phyloP scores from a whole-genome alignment of 495 filamentous ascomycete species.

The Aspergillus nanangensis region DNA sequence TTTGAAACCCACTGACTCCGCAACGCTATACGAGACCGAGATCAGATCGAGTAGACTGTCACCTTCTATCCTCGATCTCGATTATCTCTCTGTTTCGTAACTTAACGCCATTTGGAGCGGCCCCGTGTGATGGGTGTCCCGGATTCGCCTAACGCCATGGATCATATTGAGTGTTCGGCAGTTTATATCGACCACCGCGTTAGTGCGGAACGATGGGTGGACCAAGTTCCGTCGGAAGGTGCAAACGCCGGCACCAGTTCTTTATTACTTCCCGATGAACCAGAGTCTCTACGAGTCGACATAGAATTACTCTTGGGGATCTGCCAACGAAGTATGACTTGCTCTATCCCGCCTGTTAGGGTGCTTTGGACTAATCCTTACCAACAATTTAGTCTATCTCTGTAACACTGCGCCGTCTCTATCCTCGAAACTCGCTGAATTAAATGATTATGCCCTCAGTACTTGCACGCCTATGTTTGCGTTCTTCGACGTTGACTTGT shows the following conservation, averaged over 20 bases:
- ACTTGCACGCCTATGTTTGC: conserved; percentile 70
- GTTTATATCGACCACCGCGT: conserved; percentile 80
- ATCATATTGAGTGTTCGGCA: conserved; percentile 67
- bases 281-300: conserved; percentile 46
- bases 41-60: conserved; percentile 8
- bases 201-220: conserved; percentile 56
- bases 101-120: conserved; percentile 10
- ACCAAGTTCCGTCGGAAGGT: conserved; percentile 31
- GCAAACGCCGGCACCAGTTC: conserved; percentile 19
- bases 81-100: conserved; percentile 8
- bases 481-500: conserved; percentile 61
- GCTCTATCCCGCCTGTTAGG: background rate
- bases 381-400: conserved; percentile 55
- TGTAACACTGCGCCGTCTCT: conserved; percentile 69
- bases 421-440: conserved; percentile 60
- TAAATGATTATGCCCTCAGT: conserved; percentile 58
- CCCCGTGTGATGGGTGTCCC: conserved; percentile 14
- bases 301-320: conserved; percentile 44
- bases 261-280: conserved; percentile 37
- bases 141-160: conserved; percentile 46
- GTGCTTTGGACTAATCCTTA: conserved; percentile 4
- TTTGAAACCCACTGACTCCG: background rate
- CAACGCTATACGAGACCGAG: conserved; percentile 15
- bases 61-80: conserved; percentile 7
- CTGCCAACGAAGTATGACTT: conserved; percentile 50